Evolutionary conservation across 441 rosid species (phyloP).

Genomic region (Corymbia citriodora): DNA sequence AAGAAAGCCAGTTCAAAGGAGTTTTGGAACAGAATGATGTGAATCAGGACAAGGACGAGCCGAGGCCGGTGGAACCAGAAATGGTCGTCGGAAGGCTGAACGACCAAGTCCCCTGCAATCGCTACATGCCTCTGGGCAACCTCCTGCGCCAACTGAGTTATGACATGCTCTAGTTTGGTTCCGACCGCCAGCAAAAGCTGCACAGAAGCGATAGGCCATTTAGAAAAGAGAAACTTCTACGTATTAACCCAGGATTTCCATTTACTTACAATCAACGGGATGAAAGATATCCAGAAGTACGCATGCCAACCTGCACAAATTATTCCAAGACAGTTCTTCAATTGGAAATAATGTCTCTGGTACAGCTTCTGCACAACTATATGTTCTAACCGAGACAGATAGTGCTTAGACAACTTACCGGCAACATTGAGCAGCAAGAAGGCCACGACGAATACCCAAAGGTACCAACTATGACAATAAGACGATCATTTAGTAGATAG

Average conservation of each 20-base stretch:
- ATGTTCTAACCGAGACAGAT: background rate
- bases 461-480: conserved; percentile 71
- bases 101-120: conserved; percentile 47
- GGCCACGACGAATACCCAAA: conserved; percentile 76
- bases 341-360: background rate
- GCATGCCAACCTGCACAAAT: conserved; percentile 67
- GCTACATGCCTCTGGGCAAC: conserved; percentile 59
- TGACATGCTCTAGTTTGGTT: conserved; percentile 75
- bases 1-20: conserved; percentile 76
- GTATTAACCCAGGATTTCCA: background rate
- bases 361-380: background rate
- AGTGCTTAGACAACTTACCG: conserved; percentile 29
- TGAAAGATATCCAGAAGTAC: conserved; percentile 80
- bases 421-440: conserved; percentile 72
- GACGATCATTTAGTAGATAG: background rate
- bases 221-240: background rate
- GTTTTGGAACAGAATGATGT: conserved; percentile 78
- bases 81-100: conserved; percentile 78
- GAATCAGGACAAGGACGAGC: conserved; percentile 59
- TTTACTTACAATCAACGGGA: conserved; percentile 66
- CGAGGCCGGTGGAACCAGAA: conserved; percentile 76
- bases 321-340: background rate
- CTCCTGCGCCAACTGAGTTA: conserved; percentile 62
- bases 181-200: conserved; percentile 85
- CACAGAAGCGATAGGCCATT: background rate